These are phyloP conservation scores for Tuctoria greenei DNA, from an alignment of 176 grass and related monocot genomes.

Conservation along the genomic window DNA sequence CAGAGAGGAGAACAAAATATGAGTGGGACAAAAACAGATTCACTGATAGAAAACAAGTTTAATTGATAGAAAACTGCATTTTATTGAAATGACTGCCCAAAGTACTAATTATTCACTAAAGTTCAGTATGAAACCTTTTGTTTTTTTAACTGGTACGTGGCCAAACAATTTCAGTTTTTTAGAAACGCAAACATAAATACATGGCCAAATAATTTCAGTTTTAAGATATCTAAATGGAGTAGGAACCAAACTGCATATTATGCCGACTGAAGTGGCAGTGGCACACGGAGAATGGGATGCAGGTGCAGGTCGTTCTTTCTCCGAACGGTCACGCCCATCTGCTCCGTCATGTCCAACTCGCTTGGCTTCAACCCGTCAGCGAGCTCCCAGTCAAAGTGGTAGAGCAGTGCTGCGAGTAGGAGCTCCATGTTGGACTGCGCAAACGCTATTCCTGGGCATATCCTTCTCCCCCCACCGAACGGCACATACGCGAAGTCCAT, in stretches of 20 bases:
- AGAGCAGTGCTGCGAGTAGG: neutral
- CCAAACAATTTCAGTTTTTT: too few species aligned
- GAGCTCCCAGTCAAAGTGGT: neutral
- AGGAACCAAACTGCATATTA: neutral
- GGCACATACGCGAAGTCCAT: neutral
- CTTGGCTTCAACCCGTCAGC: neutral
- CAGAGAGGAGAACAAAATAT: too few species aligned
- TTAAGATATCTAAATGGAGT: too few species aligned
- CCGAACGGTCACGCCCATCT: neutral
- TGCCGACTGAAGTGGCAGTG: neutral
- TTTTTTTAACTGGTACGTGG: too few species aligned
- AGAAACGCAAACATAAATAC: too few species aligned
- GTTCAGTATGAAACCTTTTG: too few species aligned
- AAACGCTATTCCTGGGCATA: neutral
- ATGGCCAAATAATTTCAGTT: too few species aligned
- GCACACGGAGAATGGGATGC: neutral
- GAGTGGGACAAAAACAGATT: too few species aligned
- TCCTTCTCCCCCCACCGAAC: neutral
- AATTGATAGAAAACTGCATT: too few species aligned
- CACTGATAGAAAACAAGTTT: too few species aligned
- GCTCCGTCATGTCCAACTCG: neutral
- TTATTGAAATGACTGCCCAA: too few species aligned
- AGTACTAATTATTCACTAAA: too few species aligned
- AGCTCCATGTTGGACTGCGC: neutral
- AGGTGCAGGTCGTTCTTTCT: neutral